A percentile compares a stretch with the other conserved stretches of the same genome.
Evolutionary conservation across 2,329 filamentous ascomycete species (phyloP).

Genomic region (Chaetoscypha palmicola): DNA sequence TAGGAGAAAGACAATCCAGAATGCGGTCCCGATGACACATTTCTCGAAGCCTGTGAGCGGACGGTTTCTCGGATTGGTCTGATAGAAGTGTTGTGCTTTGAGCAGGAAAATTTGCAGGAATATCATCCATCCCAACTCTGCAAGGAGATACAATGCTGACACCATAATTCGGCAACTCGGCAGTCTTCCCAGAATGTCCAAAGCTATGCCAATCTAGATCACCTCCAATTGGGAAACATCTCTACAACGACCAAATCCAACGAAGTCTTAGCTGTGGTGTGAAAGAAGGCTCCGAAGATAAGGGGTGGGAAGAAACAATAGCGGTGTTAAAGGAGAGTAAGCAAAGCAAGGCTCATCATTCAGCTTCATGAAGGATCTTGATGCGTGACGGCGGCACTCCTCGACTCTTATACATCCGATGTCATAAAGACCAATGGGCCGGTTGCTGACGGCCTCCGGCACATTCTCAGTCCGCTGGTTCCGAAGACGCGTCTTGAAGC

Average conservation of each 20-base stretch:
- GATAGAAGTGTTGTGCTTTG: conserved; percentile 3
- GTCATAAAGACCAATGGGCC: too few species aligned
- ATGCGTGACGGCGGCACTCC: not conserved
- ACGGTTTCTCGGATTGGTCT: not conserved
- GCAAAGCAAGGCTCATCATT: not conserved
- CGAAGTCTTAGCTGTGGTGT: not conserved
- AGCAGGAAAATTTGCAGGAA: conserved; percentile 1
- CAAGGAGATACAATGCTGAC: not conserved
- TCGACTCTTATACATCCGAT: not conserved
- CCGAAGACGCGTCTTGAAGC: too few species aligned
- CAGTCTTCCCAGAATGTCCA: too few species aligned
- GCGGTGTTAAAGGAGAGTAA: not conserved
- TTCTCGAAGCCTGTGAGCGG: conserved; percentile 6
- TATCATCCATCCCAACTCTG: conserved; percentile 3
- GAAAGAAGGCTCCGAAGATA: not conserved
- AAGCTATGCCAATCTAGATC: too few species aligned
- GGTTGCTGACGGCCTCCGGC: too few species aligned
- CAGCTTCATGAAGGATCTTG: not conserved
- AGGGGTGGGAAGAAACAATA: not conserved
- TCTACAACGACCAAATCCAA: not conserved
- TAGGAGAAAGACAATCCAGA: conserved; percentile 4
- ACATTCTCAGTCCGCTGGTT: too few species aligned
- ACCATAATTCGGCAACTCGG: too few species aligned
- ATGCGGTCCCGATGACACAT: not conserved
- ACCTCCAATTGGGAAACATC: not conserved